Base-by-base conservation (phyloP, 345 rosid genomes). In the Euclidium syriacum region DNA sequence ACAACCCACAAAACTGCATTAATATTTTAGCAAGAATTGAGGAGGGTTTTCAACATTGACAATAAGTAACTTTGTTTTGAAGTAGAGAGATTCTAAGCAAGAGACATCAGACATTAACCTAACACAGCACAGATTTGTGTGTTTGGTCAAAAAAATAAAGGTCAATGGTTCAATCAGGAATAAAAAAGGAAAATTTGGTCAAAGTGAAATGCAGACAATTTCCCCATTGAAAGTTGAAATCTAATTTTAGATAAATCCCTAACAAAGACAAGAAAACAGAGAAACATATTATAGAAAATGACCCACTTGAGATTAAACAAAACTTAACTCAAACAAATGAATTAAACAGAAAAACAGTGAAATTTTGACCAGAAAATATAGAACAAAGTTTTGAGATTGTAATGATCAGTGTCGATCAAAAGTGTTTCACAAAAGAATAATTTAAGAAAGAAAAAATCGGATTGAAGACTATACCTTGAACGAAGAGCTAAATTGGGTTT, bases 191-290 rank as follows among this genome's bases (percentile, higher is more conserved):
- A 36, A 35, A 35, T n/a, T 12, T 36, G 30, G 59, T 39, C 6
- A 25, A 67, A 56, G 63, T 33, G 43, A 56, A 47, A 67, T 67
- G 68, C 22, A 53, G 34, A 58, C 72, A 58, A 50, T 24, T 32
- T 30, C 60, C 53, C 3, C 2, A 43, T 25, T 43, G 15, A 52
- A 43, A 56, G 25, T 11, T 58, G 44, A 29, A 68, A 27, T 48
- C 69, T 54, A 47, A 70, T 35, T n/a, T 70, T 36, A 38, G 46
- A 64, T 30, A 22, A 52, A 35, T 18, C 42, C 58, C 44, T 15
- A 58, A 50, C 54, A 50, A 41, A 56, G 30, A 7, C 27, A 63
- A 63, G 25, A 14, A 48, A 47, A 57, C 42, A 56, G 71, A 56
- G 53, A 38, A 40, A 30, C 58, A 39, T 32, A 49, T 36, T 38